phyloP scores from a whole-genome alignment of 2,329 filamentous ascomycete genomes.

The Remersonia thermophila region DNA sequence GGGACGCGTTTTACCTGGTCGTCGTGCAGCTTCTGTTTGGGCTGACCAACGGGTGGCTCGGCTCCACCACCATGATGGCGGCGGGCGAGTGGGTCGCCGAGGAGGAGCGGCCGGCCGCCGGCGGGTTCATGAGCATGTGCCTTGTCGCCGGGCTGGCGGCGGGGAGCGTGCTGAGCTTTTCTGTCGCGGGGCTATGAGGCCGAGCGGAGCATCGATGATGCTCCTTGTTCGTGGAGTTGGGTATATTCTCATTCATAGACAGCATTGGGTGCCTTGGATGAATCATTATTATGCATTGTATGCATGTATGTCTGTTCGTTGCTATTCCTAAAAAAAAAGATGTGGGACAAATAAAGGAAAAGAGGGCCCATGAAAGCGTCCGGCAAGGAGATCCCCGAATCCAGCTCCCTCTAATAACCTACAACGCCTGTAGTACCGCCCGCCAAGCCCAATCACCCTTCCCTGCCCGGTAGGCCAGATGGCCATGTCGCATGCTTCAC shows the following conservation, averaged over 20 bases:
- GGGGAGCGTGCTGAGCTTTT: constrained; percentile 86
- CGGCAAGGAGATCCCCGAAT: no score
- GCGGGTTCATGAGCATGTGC: constrained; percentile 86
- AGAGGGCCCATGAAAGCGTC: no score
- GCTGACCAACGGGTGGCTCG: constrained; percentile 74
- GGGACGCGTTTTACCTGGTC: constrained; percentile 79
- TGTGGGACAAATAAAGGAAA: no score
- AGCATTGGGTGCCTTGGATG: no score
- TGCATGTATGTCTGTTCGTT: neutral
- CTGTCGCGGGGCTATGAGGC: constrained; percentile 39
- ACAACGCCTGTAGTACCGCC: no score
- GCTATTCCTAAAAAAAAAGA: no score
- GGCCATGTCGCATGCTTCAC: no score
- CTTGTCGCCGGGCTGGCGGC: constrained; percentile 72
- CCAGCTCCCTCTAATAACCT: no score
- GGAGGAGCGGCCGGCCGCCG: constrained; percentile 75
- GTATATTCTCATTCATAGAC: no score
- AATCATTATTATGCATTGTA: neutral
- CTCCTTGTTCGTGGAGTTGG: neutral
- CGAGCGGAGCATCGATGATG: neutral
- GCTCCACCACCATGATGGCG: constrained; percentile 84
- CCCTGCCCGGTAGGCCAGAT: no score
- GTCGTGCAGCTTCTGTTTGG: constrained; percentile 78
- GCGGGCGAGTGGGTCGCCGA: constrained; percentile 69
- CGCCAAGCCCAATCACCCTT: no score